phyloP scores from a whole-genome alignment of 129 eudicot genomes.

The Sambucus nigra region DNA sequence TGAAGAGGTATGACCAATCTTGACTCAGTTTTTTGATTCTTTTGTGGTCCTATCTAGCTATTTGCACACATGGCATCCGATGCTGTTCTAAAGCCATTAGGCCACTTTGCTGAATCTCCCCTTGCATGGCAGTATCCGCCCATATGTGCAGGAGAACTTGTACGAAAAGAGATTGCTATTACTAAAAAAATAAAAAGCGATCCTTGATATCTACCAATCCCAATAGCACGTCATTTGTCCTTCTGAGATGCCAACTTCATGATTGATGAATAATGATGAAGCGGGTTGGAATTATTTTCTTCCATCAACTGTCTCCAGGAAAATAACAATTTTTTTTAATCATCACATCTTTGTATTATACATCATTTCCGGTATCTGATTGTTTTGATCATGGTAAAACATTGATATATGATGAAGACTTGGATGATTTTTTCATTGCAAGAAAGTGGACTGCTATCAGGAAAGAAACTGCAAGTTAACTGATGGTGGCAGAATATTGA shows the following conservation, averaged over 20 bases:
- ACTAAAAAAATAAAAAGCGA: slow-evolving; percentile 62
- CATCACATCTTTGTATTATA: no score
- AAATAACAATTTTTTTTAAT: no score
- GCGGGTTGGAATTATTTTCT: background rate
- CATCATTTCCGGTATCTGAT: no score
- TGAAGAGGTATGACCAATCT: background rate
- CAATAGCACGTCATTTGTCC: background rate
- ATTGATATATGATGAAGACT: no score
- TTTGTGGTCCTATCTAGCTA: slow-evolving; percentile 38
- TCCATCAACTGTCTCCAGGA: background rate
- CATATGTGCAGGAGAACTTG: slow-evolving; percentile 73
- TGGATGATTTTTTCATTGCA: no score
- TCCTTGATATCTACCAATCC: slow-evolving; percentile 12
- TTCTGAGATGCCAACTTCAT: slow-evolving; percentile 3
- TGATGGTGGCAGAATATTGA: no score
- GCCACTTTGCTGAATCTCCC: slow-evolving; percentile 59
- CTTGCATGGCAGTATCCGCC: slow-evolving; percentile 66
- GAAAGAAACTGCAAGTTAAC: no score
- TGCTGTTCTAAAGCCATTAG: slow-evolving; percentile 71
- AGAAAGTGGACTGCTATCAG: no score
- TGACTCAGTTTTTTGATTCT: background rate
- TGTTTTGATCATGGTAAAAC: no score
- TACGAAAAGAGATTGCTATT: slow-evolving; percentile 82
- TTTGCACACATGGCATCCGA: slow-evolving; percentile 92
- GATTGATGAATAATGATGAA: background rate